Percentiles rank a stretch among this genome's conserved stretches.
Conservation (phyloP, 768 basidiomycete genomes). For the Ramaria rubella region DNA sequence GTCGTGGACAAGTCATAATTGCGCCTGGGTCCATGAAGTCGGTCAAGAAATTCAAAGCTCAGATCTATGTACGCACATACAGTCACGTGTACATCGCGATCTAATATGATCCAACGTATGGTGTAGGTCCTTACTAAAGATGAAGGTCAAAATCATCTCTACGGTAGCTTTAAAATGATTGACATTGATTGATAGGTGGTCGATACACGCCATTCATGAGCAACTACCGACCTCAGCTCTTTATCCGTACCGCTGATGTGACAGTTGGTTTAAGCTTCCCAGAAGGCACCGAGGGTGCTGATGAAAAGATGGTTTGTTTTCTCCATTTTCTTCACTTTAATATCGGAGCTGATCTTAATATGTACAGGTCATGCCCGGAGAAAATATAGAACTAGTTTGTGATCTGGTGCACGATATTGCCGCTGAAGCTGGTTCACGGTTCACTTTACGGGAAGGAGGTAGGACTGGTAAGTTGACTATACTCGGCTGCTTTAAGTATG, state of each 20-base stretch:
- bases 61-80: conserved; percentile 62
- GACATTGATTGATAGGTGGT: conserved; percentile 40
- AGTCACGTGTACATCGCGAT: neutral
- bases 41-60: conserved; percentile 92
- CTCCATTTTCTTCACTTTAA: neutral
- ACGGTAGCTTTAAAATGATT: neutral
- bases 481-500: conserved; percentile 1
- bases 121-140: conserved; percentile 77
- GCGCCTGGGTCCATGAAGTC: conserved; percentile 87
- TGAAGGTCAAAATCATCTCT: conserved; percentile 40
- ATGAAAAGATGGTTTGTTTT: conserved; percentile 73
- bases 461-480: conserved; percentile 63
- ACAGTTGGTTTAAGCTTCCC: conserved; percentile 84
- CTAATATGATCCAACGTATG: conserved; percentile 1
- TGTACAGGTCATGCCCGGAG: conserved; percentile 87
- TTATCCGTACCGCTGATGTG: conserved; percentile 92
- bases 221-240: conserved; percentile 93
- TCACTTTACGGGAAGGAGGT: conserved; percentile 92
- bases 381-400: conserved; percentile 92
- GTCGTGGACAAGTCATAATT: conserved; percentile 87
- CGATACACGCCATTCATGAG: conserved; percentile 89
- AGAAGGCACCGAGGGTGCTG: conserved; percentile 68
- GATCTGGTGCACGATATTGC: conserved; percentile 80
- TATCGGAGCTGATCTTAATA: conserved; percentile 7
- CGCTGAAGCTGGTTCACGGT: conserved; percentile 84